Evolutionary conservation across 257 asterid species (phyloP).

Genomic region (Solanum appendiculatum): DNA sequence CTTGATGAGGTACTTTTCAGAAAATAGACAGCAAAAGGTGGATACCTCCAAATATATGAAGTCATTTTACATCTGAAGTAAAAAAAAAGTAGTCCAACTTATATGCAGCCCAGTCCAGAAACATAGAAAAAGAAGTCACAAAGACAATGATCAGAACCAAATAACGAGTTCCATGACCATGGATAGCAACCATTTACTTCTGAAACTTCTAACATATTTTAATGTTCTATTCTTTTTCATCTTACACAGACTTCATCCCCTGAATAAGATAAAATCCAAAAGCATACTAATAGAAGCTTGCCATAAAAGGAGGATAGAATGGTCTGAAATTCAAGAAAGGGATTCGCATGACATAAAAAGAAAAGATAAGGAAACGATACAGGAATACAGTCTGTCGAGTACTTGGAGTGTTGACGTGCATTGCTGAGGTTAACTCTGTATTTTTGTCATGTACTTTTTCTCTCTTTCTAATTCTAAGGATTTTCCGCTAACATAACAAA

Average conservation of each 20-base stretch:
- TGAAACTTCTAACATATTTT: neutral
- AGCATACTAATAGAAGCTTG: neutral
- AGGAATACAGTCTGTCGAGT: neutral
- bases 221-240: neutral
- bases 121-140: neutral
- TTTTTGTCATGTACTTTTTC: neutral
- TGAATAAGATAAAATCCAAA: neutral
- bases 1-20: neutral
- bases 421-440: neutral
- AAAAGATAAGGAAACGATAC: neutral
- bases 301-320: neutral
- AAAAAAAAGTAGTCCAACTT: neutral
- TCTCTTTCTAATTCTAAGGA: neutral
- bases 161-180: neutral
- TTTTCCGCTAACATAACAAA: neutral
- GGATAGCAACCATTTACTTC: neutral
- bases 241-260: neutral
- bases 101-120: neutral
- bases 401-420: neutral
- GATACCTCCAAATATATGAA: neutral
- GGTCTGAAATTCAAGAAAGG: neutral
- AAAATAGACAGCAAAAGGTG: neutral
- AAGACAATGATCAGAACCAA: neutral
- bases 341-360: neutral
- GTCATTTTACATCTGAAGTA: neutral